Evolutionary conservation across 257 asterid genomes (phyloP), one percentile per base, ranked within the genome.

Genomic region (Striga asiatica): DNA sequence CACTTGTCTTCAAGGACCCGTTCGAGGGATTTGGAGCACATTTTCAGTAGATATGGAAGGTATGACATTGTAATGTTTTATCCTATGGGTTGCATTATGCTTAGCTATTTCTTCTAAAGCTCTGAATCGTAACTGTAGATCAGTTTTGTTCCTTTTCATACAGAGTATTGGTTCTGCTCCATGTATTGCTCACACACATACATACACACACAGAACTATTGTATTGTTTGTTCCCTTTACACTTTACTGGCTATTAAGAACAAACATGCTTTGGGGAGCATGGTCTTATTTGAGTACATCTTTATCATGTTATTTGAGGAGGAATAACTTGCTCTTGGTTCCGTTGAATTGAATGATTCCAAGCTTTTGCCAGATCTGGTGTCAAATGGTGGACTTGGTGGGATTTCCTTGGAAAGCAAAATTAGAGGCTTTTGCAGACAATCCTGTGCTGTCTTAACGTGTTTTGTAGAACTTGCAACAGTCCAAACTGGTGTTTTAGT

Each of bases 401-500:
- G 84, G 66, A 67, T 71, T 50, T 71, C 81, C 67, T 76, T 76
- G 76, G 71, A 74, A 72, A 72, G 74, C 74, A n/a, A n/a, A n/a
- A 73, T 76, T 84, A 74, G 94, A 81, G 68, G 91, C 69, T 78
- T 74, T 78, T 75, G 83, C 78, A 64, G 88, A 84, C 78, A 71
- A 71, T 34, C 78, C 80, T 79, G 42, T 79, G 60, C 66, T 77
- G 75, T 81, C 78, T 75, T 77, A 79, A 74, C 86, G 71, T 78
- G 74, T 77, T 77, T 76, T 72, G 68, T 78, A 83, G 92, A 75
- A 76, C 76, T 81, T 69, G 72, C 82, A 69, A 77, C 87, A 75
- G 69, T 77, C n/a, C 78, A 79, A 78, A 74, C 78, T 84, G 88
- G 84, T 84, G 94, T 84, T 78, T 84, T 79, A 73, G 58, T 72